Conservation (phyloP, 192 early-diverging fungal species). For the Podila verticillata region DNA sequence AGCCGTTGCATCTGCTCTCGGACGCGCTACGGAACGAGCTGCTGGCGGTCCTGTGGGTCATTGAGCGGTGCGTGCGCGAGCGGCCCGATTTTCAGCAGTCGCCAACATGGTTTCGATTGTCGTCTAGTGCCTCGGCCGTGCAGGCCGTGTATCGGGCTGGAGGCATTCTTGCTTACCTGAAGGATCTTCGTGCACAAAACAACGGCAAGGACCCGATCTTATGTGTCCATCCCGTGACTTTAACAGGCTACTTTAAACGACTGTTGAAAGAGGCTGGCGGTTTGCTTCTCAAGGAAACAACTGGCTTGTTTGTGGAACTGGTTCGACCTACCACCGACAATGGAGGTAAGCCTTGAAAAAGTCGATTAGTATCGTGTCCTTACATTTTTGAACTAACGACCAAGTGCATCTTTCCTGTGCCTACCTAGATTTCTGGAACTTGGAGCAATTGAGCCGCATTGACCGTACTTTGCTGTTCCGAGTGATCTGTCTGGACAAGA, state of each 20-base stretch:
- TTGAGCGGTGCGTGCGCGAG: conserved; percentile 35
- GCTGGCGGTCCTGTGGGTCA: conserved; percentile 31
- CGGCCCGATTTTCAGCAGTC: conserved; percentile 37
- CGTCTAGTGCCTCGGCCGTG: conserved; percentile 36
- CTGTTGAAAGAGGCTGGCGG: conserved; percentile 32
- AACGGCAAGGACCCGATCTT: conserved; percentile 22
- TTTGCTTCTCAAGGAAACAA: conserved; percentile 33
- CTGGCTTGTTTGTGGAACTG: conserved; percentile 34
- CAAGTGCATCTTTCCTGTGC: background rate
- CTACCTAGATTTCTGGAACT: conserved; percentile 28
- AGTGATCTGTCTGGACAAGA: conserved; percentile 34
- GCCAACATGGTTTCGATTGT: conserved; percentile 46
- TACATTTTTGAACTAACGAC: too few species aligned
- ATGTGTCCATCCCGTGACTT: conserved; percentile 26
- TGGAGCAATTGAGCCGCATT: conserved; percentile 23
- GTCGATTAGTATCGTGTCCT: background rate
- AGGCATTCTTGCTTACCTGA: conserved; percentile 29
- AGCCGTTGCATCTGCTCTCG: background rate
- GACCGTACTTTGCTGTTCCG: conserved; percentile 33
- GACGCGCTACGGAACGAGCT: conserved; percentile 22
- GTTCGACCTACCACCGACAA: conserved; percentile 32
- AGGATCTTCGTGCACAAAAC: conserved; percentile 15
- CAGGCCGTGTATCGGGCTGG: conserved; percentile 23
- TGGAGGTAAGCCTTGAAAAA: conserved; percentile 18
- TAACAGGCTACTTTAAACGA: conserved; percentile 43